phyloP scores from a whole-genome alignment of 768 basidiomycete species.

The Suillus tomentosus region DNA sequence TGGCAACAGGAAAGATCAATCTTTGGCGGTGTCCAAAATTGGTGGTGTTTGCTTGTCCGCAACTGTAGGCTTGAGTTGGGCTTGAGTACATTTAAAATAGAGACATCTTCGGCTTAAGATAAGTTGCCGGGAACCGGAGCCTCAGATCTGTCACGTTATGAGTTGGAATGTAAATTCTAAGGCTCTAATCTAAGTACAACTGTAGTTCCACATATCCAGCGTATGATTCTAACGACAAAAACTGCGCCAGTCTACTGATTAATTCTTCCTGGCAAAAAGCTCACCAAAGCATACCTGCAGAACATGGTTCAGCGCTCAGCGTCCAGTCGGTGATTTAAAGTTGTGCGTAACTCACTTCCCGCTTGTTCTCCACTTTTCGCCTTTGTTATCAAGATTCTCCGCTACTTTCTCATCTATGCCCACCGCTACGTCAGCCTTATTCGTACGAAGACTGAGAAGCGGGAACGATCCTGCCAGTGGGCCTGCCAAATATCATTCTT shows the following conservation, averaged over 20 bases:
- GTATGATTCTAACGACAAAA: not conserved
- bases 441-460: constrained; percentile 83
- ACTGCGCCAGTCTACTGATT: not conserved
- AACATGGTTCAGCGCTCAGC: constrained; percentile 15
- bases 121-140: constrained; percentile 1
- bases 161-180: not conserved
- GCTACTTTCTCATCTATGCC: constrained; percentile 71
- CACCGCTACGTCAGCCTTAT: constrained; percentile 94
- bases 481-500: constrained; percentile 41
- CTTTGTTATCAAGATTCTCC: constrained; percentile 64
- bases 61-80: too few relatives aligned
- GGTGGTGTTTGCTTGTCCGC: too few relatives aligned
- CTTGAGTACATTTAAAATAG: not conserved
- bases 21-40: too few relatives aligned
- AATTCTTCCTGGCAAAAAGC: constrained; percentile 26
- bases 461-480: constrained; percentile 80
- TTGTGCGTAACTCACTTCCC: constrained; percentile 57
- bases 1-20: too few relatives aligned
- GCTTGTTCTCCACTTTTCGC: constrained; percentile 74
- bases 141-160: not conserved
- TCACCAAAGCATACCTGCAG: constrained; percentile 33
- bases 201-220: not conserved
- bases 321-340: not conserved
- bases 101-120: not conserved
- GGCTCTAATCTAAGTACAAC: not conserved